These are phyloP conservation scores for Trichaptum fuscoviolaceum DNA, from an alignment of 768 basidiomycete genomes.

Conservation along the genomic window DNA sequence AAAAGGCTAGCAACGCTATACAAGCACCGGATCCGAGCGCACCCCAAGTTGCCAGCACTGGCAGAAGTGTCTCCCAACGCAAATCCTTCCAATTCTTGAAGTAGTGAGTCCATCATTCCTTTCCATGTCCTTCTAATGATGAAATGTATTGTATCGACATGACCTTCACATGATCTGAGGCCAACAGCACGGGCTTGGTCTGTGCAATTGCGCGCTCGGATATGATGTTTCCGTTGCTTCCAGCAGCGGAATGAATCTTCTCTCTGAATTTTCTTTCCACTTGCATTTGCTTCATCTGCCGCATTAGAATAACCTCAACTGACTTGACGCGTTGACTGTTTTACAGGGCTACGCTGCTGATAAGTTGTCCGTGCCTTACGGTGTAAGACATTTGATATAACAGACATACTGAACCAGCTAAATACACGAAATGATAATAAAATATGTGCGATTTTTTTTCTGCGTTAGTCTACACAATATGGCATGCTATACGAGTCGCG, in stretches of 20 bases:
- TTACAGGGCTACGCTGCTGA: no score
- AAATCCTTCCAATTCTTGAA: no score
- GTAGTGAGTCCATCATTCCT: background rate
- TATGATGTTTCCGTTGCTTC: background rate
- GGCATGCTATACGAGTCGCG: background rate
- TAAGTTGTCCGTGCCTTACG: no score
- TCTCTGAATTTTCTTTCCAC: background rate
- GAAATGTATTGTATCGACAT: background rate
- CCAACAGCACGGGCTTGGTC: no score
- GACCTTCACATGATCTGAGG: background rate
- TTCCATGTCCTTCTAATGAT: background rate
- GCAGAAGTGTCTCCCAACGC: no score
- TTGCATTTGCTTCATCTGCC: background rate
- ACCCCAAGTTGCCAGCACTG: no score
- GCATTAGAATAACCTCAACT: no score
- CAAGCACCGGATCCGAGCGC: no score
- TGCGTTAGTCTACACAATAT: background rate
- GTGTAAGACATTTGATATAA: no score
- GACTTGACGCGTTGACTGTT: no score
- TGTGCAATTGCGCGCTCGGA: background rate
- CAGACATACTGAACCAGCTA: no score
- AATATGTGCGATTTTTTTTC: background rate
- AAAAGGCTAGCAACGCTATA: no score
- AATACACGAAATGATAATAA: background rate
- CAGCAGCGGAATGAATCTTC: background rate